Percentiles rank a stretch among this genome's conserved stretches.
Evolutionary conservation across 106 monocot species (phyloP).

Genomic region (Acorus gramineus): DNA sequence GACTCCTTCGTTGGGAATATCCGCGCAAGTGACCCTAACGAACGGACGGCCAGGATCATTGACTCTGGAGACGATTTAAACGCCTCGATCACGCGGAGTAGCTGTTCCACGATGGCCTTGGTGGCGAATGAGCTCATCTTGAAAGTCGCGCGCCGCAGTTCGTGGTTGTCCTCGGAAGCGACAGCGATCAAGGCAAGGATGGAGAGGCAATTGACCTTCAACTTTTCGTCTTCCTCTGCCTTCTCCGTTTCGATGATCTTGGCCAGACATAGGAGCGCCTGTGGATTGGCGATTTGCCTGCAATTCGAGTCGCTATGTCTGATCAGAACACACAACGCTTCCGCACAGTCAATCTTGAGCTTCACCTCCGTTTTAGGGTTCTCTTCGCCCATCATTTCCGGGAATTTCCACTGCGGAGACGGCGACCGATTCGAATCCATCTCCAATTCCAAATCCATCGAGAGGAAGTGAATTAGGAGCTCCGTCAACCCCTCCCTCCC

Average conservation of each 20-base stretch:
- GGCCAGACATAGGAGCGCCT: constrained; percentile 48
- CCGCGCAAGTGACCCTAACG: constrained; percentile 41
- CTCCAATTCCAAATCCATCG: no score
- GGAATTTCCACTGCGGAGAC: constrained; percentile 3
- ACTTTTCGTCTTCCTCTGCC: constrained; percentile 10
- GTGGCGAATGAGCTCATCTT: constrained; percentile 47
- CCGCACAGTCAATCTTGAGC: constrained; percentile 34
- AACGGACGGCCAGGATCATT: constrained; percentile 30
- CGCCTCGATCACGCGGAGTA: constrained; percentile 26
- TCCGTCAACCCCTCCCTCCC: no score
- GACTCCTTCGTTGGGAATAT: constrained; percentile 48
- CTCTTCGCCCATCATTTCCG: constrained; percentile 29
- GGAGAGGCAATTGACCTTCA: constrained; percentile 50
- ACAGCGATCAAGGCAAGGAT: constrained; percentile 34
- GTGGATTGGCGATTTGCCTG: constrained; percentile 54
- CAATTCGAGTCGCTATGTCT: constrained; percentile 29
- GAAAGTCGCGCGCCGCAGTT: constrained; percentile 55
- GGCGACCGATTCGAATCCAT: no score
- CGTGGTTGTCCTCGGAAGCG: constrained; percentile 35
- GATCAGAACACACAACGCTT: constrained; percentile 49
- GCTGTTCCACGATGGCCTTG: constrained; percentile 50
- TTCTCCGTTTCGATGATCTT: constrained; percentile 30
- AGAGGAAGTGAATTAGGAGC: no score
- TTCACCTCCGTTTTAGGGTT: constrained; percentile 32
- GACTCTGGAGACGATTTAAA: not conserved